phyloP scores from a whole-genome alignment of 257 asterid genomes.

The Henckelia pumila region DNA sequence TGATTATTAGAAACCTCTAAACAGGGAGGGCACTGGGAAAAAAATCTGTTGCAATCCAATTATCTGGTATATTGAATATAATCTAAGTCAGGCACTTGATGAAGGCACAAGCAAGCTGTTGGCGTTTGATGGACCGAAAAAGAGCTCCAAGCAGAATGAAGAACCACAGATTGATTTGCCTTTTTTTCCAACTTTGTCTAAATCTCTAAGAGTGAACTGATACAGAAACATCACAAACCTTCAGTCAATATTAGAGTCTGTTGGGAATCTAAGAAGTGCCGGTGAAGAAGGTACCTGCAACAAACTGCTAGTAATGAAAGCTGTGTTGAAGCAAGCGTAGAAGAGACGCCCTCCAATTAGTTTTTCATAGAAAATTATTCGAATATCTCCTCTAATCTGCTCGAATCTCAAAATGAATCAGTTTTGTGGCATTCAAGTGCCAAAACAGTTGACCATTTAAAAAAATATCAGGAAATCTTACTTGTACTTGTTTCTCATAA shows the following conservation, averaged over 20 bases:
- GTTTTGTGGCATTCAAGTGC: neutral
- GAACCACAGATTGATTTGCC: conserved; percentile 67
- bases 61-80: neutral
- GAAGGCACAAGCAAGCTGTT: conserved; percentile 34
- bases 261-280: neutral
- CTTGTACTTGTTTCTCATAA: conserved; percentile 62
- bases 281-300: conserved; percentile 46
- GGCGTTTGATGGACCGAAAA: conserved; percentile 59
- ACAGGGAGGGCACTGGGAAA: neutral
- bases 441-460: neutral
- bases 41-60: neutral
- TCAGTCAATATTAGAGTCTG: neutral
- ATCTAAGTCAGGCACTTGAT: conserved; percentile 18
- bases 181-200: conserved; percentile 71
- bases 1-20: conserved; percentile 15
- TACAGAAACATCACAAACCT: neutral
- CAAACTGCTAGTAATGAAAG: conserved; percentile 64
- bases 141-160: conserved; percentile 67
- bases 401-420: neutral
- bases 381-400: conserved; percentile 66
- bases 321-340: conserved; percentile 75
- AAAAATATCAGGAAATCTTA: conserved; percentile 27
- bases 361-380: conserved; percentile 66
- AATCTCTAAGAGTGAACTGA: conserved; percentile 53
- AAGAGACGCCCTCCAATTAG: conserved; percentile 74